A percentile compares a stretch with the other conserved stretches of the same genome.
phyloP scores from a whole-genome alignment of 768 basidiomycete genomes.

The Auricularia auricula-judae region DNA sequence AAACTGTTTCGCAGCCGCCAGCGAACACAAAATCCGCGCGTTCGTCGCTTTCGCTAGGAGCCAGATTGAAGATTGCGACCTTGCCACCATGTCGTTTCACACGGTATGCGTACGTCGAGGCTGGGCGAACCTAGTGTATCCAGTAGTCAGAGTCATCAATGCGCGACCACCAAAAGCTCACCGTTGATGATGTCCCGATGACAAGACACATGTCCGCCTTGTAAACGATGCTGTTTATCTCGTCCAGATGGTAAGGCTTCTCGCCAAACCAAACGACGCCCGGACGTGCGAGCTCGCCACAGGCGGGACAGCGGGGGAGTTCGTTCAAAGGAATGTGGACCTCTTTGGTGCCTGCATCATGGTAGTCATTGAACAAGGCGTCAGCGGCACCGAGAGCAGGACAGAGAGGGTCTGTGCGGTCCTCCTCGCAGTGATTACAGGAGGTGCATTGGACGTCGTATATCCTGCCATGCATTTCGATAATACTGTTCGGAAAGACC shows the following conservation, averaged over 20 bases:
- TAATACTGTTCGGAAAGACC: background rate
- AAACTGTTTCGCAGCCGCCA: slow-evolving; percentile 36
- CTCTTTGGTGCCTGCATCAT: slow-evolving; percentile 21
- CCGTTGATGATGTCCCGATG: slow-evolving; percentile 44
- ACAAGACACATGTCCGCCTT: slow-evolving; percentile 43
- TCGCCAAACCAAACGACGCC: slow-evolving; percentile 55
- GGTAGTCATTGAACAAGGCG: slow-evolving; percentile 20
- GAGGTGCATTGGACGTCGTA: slow-evolving; percentile 42
- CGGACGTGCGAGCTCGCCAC: slow-evolving; percentile 34
- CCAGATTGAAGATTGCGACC: slow-evolving; percentile 31
- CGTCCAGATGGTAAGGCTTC: slow-evolving; percentile 24
- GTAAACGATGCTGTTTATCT: slow-evolving; percentile 30
- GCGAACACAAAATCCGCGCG: slow-evolving; percentile 40
- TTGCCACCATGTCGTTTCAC: slow-evolving; percentile 27
- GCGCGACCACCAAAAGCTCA: slow-evolving; percentile 13
- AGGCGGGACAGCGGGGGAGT: slow-evolving; percentile 33
- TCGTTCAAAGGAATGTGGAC: slow-evolving; percentile 21
- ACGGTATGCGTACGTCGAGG: slow-evolving; percentile 25
- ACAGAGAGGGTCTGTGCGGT: slow-evolving; percentile 35
- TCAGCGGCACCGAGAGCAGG: slow-evolving; percentile 35
- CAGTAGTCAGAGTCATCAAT: background rate
- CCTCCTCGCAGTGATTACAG: slow-evolving; percentile 31
- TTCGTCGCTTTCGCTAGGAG: slow-evolving; percentile 23
- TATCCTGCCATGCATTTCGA: slow-evolving; percentile 54
- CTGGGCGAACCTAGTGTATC: slow-evolving; percentile 30